phyloP scores from a whole-genome alignment of 148 eudicot genomes.

The Drosera capensis region DNA sequence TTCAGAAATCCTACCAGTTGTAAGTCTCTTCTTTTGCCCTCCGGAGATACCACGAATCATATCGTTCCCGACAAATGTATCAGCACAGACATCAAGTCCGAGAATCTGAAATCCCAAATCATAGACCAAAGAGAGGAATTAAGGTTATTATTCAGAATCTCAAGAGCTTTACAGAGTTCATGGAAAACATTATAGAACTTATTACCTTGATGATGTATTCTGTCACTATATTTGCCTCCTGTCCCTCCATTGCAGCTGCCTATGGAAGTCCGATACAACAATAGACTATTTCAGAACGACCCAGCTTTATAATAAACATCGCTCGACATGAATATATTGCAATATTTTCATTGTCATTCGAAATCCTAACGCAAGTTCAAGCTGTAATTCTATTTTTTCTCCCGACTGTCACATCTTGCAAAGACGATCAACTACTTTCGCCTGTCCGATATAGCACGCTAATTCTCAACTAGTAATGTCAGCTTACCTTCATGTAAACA shows the following conservation, averaged over 20 bases:
- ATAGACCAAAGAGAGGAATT: neutral
- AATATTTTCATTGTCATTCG: too few relatives aligned
- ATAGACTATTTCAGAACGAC: neutral
- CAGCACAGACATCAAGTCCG: conserved; percentile 79
- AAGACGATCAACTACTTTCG: neutral
- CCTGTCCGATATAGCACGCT: neutral
- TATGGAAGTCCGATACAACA: conserved; percentile 8
- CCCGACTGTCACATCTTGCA: neutral
- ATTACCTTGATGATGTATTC: conserved; percentile 71
- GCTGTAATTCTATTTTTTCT: too few relatives aligned
- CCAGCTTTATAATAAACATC: neutral
- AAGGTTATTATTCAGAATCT: neutral
- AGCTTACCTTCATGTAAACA: conserved; percentile 51
- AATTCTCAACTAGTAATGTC: neutral
- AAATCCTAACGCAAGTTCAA: too few relatives aligned
- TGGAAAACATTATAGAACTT: neutral
- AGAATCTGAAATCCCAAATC: conserved; percentile 32
- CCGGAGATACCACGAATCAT: conserved; percentile 82
- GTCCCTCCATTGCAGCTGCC: conserved; percentile 67
- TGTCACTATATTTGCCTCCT: conserved; percentile 60
- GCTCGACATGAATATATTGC: too few relatives aligned
- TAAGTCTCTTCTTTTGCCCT: conserved; percentile 66
- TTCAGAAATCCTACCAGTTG: conserved; percentile 40
- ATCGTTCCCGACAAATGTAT: conserved; percentile 70
- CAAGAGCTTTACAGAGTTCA: neutral